Evolutionary conservation across 768 basidiomycete species (phyloP).

Genomic region (Termitomyces sp.): DNA sequence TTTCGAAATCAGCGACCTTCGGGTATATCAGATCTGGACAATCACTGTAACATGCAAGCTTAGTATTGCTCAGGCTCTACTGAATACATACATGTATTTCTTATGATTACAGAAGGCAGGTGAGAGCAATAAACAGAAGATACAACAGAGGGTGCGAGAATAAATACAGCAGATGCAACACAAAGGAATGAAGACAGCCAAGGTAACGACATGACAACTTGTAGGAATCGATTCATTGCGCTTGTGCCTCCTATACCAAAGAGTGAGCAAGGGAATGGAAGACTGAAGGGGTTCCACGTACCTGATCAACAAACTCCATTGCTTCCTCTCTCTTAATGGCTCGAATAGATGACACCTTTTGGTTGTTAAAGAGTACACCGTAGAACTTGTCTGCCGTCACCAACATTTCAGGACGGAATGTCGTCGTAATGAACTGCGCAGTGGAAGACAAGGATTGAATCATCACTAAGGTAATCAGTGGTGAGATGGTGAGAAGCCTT

Average conservation of each 20-base stretch:
- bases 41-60: neutral
- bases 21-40: too few species aligned
- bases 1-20: too few species aligned
- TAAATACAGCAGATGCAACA: slow-evolving; percentile 1
- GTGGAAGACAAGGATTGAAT: slow-evolving; percentile 85
- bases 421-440: slow-evolving; percentile 97
- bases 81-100: neutral
- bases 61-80: neutral
- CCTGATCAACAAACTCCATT: slow-evolving; percentile 92
- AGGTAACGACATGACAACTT: neutral
- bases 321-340: slow-evolving; percentile 89
- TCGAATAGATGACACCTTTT: slow-evolving; percentile 89
- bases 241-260: slow-evolving; percentile 1
- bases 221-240: neutral
- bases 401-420: slow-evolving; percentile 97
- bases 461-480: slow-evolving; percentile 61
- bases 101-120: neutral
- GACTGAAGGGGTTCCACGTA: neutral
- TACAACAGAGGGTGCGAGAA: slow-evolving; percentile 1
- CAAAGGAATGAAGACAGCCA: neutral
- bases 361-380: slow-evolving; percentile 93
- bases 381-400: slow-evolving; percentile 96
- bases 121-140: neutral
- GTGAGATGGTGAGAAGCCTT: neutral
- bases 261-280: neutral